These are phyloP conservation scores for Neurospora sp. DNA, from an alignment of 2,329 filamentous ascomycete genomes.

Conservation along the genomic window DNA sequence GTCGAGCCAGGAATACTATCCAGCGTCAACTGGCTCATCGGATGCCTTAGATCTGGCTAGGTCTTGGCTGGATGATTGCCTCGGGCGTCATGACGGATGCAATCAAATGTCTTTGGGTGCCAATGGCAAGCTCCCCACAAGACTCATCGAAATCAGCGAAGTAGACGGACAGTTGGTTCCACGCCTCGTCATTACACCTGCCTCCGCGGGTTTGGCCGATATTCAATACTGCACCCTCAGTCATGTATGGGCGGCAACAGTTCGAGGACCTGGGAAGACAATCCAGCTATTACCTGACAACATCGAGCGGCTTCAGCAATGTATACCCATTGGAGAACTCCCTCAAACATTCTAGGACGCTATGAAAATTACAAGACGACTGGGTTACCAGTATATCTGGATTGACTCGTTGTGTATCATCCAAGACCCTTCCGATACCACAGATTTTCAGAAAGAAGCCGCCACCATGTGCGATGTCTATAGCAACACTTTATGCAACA, in stretches of 20 bases:
- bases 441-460: neutral
- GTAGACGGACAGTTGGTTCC: neutral
- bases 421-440: neutral
- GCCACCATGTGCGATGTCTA: neutral
- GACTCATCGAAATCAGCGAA: neutral
- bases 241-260: neutral
- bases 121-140: neutral
- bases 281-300: neutral
- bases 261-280: neutral
- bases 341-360: neutral
- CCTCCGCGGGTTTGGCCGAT: neutral
- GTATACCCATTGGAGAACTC: neutral
- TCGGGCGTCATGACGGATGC: neutral
- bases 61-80: neutral
- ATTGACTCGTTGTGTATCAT: neutral
- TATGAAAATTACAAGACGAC: neutral
- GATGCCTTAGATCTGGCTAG: neutral
- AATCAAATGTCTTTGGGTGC: neutral
- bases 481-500: neutral
- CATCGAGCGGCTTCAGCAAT: neutral
- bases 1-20: neutral
- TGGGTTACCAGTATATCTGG: neutral
- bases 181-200: neutral
- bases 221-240: neutral
- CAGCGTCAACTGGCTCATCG: neutral